phyloP scores from a whole-genome alignment of 257 asterid species.

The Salvia rosmarinus region DNA sequence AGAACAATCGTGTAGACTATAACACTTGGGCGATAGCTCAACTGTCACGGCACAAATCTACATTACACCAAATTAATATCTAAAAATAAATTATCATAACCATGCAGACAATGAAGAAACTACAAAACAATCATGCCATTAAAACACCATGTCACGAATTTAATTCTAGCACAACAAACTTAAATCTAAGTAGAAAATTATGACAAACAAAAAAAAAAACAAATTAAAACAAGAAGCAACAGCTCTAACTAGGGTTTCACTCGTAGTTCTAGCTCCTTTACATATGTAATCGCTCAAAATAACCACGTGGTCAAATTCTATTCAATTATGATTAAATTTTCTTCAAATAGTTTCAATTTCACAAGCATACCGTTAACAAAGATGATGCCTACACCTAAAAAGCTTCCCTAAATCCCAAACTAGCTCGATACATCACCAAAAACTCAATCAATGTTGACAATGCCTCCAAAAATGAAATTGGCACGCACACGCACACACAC shows the following conservation, averaged over 20 bases:
- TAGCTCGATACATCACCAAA: not conserved
- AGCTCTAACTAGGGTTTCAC: not conserved
- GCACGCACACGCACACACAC: too few species aligned
- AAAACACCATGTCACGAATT: not conserved
- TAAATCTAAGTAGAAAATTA: not conserved
- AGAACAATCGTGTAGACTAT: conserved; percentile 79
- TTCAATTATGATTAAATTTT: not conserved
- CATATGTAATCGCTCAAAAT: not conserved
- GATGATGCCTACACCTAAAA: not conserved
- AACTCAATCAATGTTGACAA: not conserved
- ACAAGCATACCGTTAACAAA: conserved; percentile 3
- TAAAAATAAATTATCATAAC: conserved; percentile 32
- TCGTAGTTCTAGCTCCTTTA: conserved; percentile 16
- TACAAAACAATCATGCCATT: conserved; percentile 1
- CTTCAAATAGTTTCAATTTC: not conserved
- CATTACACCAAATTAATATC: conserved; percentile 68
- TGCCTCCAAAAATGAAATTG: not conserved
- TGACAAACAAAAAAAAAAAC: not conserved
- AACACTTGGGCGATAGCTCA: conserved; percentile 90
- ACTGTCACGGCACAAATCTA: conserved; percentile 83
- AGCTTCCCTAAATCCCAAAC: not conserved
- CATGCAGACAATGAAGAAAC: conserved; percentile 11
- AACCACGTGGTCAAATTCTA: not conserved
- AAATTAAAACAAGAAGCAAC: not conserved
- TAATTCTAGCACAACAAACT: not conserved